Evolutionary conservation across 2,329 filamentous ascomycete species (phyloP), one percentile per base, ranked within the genome.

Genomic region (Pyricularia grisea): DNA sequence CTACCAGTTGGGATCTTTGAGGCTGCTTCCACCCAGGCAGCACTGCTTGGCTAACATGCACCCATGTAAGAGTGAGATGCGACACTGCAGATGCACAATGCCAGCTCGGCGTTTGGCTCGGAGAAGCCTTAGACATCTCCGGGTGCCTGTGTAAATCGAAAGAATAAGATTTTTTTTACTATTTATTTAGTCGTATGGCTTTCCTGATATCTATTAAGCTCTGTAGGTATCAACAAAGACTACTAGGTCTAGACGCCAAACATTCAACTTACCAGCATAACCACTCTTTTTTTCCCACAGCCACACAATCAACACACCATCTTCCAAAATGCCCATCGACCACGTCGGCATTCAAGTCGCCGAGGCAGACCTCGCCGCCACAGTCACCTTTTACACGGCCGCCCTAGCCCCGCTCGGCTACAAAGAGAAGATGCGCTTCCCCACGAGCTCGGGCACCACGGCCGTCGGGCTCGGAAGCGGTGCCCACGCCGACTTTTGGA

Each of bases 341-440:
- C 68, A 70, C 66, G 36, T 63, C 60, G 30, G 60, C 23, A 68
- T 70, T 60, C 27, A 67, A 12, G 67, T 67, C 50, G 33, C 30
- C 50, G 20, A 33, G 27, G 64, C 50, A 31, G 50, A 36, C 30
- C 60, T 66, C 65, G 61, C 61, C 28, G 27, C 60, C 4, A 28
- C 58, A 27, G 11, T 70, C 61, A 42, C 67, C 36, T 70, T 70
- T 58, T 70, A 70, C 66, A 10, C 55, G 20, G 61, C 67, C 66
- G 69, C 69, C 6, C 69, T 70, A 25, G 63, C 64, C 36, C 69
- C 69, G 2, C 61, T 70, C 28, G 69, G 69, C 28, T 70, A 70
- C 67, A 27, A 68, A 64, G 63, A 68, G 50, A 42, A 61, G 28
- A 60, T 66, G 66, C 66, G 66, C 27, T 67, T 67, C 60, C 23